Base-by-base conservation (phyloP, 257 asterid species). In the Linaria vulgaris region DNA sequence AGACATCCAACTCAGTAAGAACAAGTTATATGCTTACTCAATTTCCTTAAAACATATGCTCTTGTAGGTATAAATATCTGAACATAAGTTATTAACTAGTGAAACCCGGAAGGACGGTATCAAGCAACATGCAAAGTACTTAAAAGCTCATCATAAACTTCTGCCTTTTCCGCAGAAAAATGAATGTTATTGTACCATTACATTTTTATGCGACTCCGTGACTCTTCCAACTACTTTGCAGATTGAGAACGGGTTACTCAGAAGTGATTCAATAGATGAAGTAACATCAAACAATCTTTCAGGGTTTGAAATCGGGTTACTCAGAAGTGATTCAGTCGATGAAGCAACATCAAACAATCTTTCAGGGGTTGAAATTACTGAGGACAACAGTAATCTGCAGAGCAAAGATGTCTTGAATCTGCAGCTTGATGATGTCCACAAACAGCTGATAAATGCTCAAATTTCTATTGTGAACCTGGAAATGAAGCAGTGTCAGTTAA, bases 401-500 rank as follows among this genome's bases (percentile, higher is more conserved):
- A 44, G 9, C 49, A 74, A 61, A 17, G 51, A 52, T 48, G 38
- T 67, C 55, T 60, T 62, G 58, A 62, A 67, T 64, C 70, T 50
- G 71, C 86, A 77, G 66, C 43, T 57, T 70, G 72, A 54, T 25
- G 76, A 74, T 43, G 68, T 66, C 31, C 76, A 79, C 68, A 75
- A 74, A 62, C 84, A 83, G 68, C 78, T 85, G 75, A 67, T 61
- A 72, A 74, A 85, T 67, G 77, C 87, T 54, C 81, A 68, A 67
- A 50, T 69, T 63, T 69, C 74, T 73, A 74, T 76, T 38, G 79
- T 76, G 74, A 73, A 73, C 70, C 72, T 83, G 91, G 80, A 81
- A 63, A 38, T 66, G 59, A 69, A 82, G 70, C 87, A 85, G 72
- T 66, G 73, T 57, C 67, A 74, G 62, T 79, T 81, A 52, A 69